These are phyloP conservation scores for Sambucus nigra DNA, from an alignment of 129 eudicot species.

Conservation along the genomic window DNA sequence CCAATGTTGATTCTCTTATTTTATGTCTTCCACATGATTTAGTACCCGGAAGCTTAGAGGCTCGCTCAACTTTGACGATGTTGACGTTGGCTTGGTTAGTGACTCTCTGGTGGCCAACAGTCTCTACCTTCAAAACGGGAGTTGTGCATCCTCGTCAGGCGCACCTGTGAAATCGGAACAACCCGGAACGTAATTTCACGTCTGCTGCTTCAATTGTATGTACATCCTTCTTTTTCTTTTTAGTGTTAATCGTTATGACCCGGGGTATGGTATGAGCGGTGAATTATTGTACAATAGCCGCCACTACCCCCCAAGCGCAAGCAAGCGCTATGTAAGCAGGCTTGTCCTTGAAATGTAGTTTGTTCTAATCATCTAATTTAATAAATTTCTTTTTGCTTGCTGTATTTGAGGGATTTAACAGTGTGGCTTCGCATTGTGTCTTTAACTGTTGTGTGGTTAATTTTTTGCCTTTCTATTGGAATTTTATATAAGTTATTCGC, in stretches of 20 bases:
- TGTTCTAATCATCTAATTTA: background rate
- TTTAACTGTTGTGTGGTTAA: too few relatives aligned
- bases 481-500: too few relatives aligned
- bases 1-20: background rate
- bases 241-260: background rate
- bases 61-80: slow-evolving; percentile 66
- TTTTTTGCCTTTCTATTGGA: too few relatives aligned
- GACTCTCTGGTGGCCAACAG: slow-evolving; percentile 91
- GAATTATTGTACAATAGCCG: slow-evolving; percentile 44
- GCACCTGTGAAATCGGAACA: slow-evolving; percentile 48
- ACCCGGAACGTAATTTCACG: slow-evolving; percentile 24
- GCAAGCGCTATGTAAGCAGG: background rate
- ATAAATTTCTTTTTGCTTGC: background rate
- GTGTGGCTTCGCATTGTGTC: too few relatives aligned
- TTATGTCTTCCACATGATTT: slow-evolving; percentile 2
- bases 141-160: slow-evolving; percentile 30
- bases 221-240: slow-evolving; percentile 12
- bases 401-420: background rate
- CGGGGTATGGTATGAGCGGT: slow-evolving; percentile 63
- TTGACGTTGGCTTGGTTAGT: slow-evolving; percentile 82
- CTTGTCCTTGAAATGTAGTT: background rate
- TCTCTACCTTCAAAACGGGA: slow-evolving; percentile 69
- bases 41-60: slow-evolving; percentile 69
- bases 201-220: slow-evolving; percentile 1
- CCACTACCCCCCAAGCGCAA: slow-evolving; percentile 46